Evolutionary conservation across 2,329 filamentous ascomycete genomes (phyloP), one percentile per base, ranked within the genome.

Genomic region (Mollisia scopiformis): DNA sequence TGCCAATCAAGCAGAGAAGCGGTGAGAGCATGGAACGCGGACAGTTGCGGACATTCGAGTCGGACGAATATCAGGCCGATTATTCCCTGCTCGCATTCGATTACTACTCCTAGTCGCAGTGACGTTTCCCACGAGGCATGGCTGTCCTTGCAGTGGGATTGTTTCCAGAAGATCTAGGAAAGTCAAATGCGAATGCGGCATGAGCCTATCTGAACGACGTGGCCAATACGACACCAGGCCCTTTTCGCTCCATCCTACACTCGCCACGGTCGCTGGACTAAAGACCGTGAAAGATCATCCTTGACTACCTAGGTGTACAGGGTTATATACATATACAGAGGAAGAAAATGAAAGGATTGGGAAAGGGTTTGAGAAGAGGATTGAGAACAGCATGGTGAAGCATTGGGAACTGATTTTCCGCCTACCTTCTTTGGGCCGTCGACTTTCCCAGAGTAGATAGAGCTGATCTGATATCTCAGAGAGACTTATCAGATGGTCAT

Each of bases 11-110:
- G 35, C 39, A 28, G n/a, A n/a, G n/a, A 19, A 23, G 62, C 53
- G 19, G 55, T 54, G 39, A 55, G 11, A n/a, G 23, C 31, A 50
- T 50, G 50, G 19, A 19, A 11, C 43, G 25, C 43, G 43, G 43
- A 47, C 43, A 58, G 46, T 51, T 49, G 23, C 33, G 28, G 30
- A 50, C 25, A 30, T 25, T 47, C 30, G 46, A 64, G 57, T 60
- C 62, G 66, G 59, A 37, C 28, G 55, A 54, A 66, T 61, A 62
- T 65, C 59, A 58, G 37, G 27, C 67, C 67, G 67, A 66, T 52
- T 41, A 25, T n/a, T n/a, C 10, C 13, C 23, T 50, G 27, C 23
- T 30, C 31, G 31, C 31, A 10, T 35, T 47, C 23, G 6, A 25
- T 47, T 47, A 28, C 21, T 28, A 14, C 43, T 28, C 25, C 14